A percentile compares a stretch with the other conserved stretches of the same genome.
Evolutionary conservation across 352 stramenopile genomes (phyloP).

Genomic region (Phytopythium oedochilum): DNA sequence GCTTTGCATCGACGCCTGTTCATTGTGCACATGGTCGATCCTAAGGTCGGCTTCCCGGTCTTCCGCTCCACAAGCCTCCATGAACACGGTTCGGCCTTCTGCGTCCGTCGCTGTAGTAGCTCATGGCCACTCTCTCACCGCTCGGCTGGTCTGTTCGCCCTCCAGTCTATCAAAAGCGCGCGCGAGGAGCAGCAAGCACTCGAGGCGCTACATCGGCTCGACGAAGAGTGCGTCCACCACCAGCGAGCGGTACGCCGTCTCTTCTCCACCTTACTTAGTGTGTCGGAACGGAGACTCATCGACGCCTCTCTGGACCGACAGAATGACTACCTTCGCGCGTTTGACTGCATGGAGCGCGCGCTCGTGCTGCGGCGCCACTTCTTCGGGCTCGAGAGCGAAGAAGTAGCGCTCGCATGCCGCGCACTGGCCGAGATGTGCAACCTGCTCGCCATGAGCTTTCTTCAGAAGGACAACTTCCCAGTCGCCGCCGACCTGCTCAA

Average conservation of each 20-base stretch:
- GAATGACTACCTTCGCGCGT: slow-evolving; percentile 90
- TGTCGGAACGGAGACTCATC: too few relatives aligned
- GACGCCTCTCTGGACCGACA: too few relatives aligned
- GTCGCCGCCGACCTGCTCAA: slow-evolving; percentile 92
- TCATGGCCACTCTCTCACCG: neutral
- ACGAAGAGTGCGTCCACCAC: slow-evolving; percentile 88
- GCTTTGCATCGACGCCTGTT: too few relatives aligned
- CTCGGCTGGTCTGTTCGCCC: neutral
- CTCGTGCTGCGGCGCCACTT: slow-evolving; percentile 90
- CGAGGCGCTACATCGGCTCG: slow-evolving; percentile 85
- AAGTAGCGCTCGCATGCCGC: slow-evolving; percentile 84
- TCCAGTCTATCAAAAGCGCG: slow-evolving; percentile 26
- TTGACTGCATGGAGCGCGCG: slow-evolving; percentile 91
- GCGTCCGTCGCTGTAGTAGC: too few relatives aligned
- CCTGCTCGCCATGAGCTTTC: slow-evolving; percentile 91
- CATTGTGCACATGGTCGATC: too few relatives aligned
- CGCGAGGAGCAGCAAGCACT: slow-evolving; percentile 72
- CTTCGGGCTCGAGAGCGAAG: slow-evolving; percentile 85
- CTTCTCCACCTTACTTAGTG: neutral
- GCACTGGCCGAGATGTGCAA: slow-evolving; percentile 93
- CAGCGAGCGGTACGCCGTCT: slow-evolving; percentile 53
- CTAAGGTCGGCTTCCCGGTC: too few relatives aligned
- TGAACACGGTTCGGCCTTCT: neutral
- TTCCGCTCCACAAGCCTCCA: too few relatives aligned
- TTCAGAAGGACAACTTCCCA: slow-evolving; percentile 91